A percentile compares a stretch with the other conserved stretches of the same genome.
Evolutionary conservation across 129 eudicot species (phyloP).

Genomic region (Ambrosia artemisiifolia): DNA sequence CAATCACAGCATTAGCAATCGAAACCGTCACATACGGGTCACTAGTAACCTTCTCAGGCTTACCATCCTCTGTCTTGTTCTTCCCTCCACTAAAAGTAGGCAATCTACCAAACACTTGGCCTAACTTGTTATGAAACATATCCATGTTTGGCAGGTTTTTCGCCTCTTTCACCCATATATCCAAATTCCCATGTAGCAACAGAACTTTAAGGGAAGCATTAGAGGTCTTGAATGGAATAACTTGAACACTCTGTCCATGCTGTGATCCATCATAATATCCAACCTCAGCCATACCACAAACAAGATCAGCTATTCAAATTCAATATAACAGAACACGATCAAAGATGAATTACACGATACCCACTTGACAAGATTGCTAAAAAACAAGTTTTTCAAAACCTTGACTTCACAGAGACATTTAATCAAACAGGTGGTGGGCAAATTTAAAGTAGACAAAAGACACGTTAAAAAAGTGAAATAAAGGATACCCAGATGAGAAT

Average conservation of each 20-base stretch:
- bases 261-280: conserved; percentile 26
- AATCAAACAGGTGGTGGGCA: conserved; percentile 23
- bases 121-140: conserved; percentile 33
- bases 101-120: conserved; percentile 32
- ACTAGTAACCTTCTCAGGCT: conserved; percentile 37
- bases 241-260: conserved; percentile 32
- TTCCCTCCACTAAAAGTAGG: conserved; percentile 27
- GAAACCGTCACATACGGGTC: conserved; percentile 45
- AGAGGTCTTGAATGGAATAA: conserved; percentile 33
- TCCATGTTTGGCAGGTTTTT: conserved; percentile 44
- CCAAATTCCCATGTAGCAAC: conserved; percentile 41
- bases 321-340: background rate
- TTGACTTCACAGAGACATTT: conserved; percentile 11
- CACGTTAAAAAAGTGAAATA: background rate
- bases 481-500: conserved; percentile 12
- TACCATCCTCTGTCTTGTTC: conserved; percentile 27
- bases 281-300: conserved; percentile 23
- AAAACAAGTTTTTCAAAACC: conserved; percentile 18
- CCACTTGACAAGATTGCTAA: conserved; percentile 14
- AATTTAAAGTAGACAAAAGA: background rate
- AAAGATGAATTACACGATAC: background rate
- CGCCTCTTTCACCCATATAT: conserved; percentile 46
- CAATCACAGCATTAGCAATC: conserved; percentile 37
- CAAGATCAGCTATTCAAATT: conserved; percentile 6
- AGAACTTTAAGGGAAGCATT: conserved; percentile 27